Evolutionary conservation across 352 stramenopile genomes (phyloP), one percentile per base, ranked within the genome.

Genomic region (Pythium pectinolyticum): DNA sequence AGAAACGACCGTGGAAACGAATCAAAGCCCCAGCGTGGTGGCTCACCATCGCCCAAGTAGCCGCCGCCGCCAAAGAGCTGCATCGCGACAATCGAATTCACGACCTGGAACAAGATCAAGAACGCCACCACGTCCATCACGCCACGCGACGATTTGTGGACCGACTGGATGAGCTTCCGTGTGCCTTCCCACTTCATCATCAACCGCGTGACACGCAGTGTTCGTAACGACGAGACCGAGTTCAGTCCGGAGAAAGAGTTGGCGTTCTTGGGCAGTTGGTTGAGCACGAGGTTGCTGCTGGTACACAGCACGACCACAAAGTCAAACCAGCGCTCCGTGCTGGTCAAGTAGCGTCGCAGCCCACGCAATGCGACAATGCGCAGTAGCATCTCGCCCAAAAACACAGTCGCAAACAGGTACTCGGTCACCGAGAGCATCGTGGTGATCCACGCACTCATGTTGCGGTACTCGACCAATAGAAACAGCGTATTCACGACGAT

Each of bases 101-200:
- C 78, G 37, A 91, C 75, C 31, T 91, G 84, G 49, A 91, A 90
- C 9, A 90, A 69, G 39, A 90, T 69, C 58, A 92, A 70, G 53
- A 92, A 92, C 15, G 83, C 68, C 17, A 89, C 80, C 5, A 92
- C 81, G 51, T 92, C 78, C 61, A 90, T 67, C 25, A 92, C 77
- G 20, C 78, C 84, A n/a, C 84, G 78, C n/a, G 78, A 90, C 2
- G 84, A 92, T 54, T 91, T 90, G 20, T 90, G 51, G 22, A 91
- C 80, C 10, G 82, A 91, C 63, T 90, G 72, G 58, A 92, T 87
- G 19, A 91, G 68, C 51, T 90, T 92, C 20, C 82, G 74, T 9
- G 84, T 90, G 39, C 84, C 84, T 22, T 91, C 82, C 66, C 80
- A 92, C 63, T 90, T 90, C 70, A 90, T 80, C 82, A 91, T 91